Evolutionary conservation across 2,329 filamentous ascomycete species (phyloP).

Genomic region (Hypoxylon sp.): DNA sequence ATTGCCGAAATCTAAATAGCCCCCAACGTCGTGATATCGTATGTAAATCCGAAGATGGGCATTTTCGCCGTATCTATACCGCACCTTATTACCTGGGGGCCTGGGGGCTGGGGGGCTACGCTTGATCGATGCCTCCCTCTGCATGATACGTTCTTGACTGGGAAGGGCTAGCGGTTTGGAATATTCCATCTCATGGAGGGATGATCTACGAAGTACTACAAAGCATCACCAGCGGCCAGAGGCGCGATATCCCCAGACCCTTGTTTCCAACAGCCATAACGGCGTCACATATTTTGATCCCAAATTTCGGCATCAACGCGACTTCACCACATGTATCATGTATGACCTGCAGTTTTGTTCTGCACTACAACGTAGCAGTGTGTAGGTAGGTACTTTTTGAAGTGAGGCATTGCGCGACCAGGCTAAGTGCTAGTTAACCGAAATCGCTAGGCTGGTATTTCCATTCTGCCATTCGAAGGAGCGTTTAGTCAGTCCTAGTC

Average conservation of each 20-base stretch:
- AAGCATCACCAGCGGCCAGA: constrained; percentile 14
- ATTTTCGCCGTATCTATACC: constrained; percentile 20
- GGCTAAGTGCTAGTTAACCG: constrained; percentile 35
- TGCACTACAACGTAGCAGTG: constrained; percentile 35
- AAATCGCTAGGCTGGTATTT: constrained; percentile 36
- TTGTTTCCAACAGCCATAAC: constrained; percentile 31
- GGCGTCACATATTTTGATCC: constrained; percentile 32
- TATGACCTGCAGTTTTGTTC: constrained; percentile 36
- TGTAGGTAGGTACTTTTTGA: constrained; percentile 32
- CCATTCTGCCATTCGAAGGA: constrained; percentile 26
- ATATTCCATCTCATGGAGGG: constrained; percentile 7
- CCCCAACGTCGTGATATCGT: constrained; percentile 4
- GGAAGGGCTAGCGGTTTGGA: constrained; percentile 8
- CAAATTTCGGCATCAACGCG: constrained; percentile 32
- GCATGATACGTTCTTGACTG: constrained; percentile 22
- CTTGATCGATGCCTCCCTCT: constrained; percentile 21
- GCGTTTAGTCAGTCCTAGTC: constrained; percentile 32
- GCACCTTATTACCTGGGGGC: constrained; percentile 16
- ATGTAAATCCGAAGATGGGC: constrained; percentile 31
- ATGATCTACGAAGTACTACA: constrained; percentile 35
- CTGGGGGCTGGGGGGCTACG: no score
- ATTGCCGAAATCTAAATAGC: constrained; percentile 8
- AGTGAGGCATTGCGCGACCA: constrained; percentile 35
- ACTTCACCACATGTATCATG: constrained; percentile 12
- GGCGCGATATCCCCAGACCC: constrained; percentile 32